Evolutionary conservation across 164 flowering plant genomes (phyloP), one percentile per base, ranked within the genome.

Genomic region (Protea cynaroides): DNA sequence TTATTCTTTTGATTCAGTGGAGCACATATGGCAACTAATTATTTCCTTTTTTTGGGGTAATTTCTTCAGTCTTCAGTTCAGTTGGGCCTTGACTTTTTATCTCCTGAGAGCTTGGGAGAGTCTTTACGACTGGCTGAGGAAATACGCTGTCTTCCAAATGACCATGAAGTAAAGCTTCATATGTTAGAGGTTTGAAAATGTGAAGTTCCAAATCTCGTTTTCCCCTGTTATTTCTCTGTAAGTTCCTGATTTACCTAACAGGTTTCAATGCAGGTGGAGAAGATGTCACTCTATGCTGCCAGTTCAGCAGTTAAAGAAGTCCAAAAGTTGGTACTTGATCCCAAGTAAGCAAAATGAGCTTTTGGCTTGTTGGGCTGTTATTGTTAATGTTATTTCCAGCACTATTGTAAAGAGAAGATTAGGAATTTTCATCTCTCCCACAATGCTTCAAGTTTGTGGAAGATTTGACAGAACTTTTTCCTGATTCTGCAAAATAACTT

Each of bases 241-340:
- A 22, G 10, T 47, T 61, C 17, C 54, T 67, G 17, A 40, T 11
- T 24, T 29, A 64, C 38, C 46, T 44, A 24, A 40, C 63, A 64
- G 64, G 58, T 65, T 64, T 62, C 62, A 25, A 29, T 75, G 71
- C 88, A 89, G 99, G 96, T 89, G 2, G 97, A 94, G 37, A 94
- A 91, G 80, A 89, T 89, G 66, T 86, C 96, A 22, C 75, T 94
- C 14, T 92, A 91, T 75, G 96, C 99, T 19, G 96, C 96, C 38
- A 92, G 99, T 79, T 88, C 89, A 8, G 90, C 96, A 38, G 92
- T 91, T 38, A 89, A 84, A 79, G 97, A 94, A 79, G 86, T 94
- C 38, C 90, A 88, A 68, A 94, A 88, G 79, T 62, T 94, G 79
- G 94, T 85, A 44, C 93, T 94, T 62, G 97, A 94, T 75, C 84